A percentile compares a stretch with the other conserved stretches of the same genome.
Evolutionary conservation across 139 green algal genomes (phyloP).

Genomic region (Chlorella vulgaris): DNA sequence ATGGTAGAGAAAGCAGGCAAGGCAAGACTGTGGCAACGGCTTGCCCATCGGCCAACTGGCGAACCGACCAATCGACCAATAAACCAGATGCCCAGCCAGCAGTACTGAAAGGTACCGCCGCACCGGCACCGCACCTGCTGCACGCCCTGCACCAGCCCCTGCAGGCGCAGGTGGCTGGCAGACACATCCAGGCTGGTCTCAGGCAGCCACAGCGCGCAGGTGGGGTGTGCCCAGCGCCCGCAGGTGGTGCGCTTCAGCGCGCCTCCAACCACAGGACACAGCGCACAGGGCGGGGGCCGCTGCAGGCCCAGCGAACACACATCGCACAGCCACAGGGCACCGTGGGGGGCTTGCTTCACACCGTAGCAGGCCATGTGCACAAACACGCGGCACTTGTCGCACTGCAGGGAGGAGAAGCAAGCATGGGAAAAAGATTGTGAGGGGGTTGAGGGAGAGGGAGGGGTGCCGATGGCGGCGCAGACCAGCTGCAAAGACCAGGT

Average conservation of each 20-base stretch:
- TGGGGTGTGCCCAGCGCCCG: conserved; percentile 65
- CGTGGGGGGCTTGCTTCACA: conserved; percentile 45
- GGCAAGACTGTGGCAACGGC: too few relatives aligned
- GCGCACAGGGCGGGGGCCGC: conserved; percentile 13
- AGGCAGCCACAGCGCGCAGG: conserved; percentile 71
- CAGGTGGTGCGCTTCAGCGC: conserved; percentile 65
- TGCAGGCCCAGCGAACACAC: conserved; percentile 57
- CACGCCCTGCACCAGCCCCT: not conserved
- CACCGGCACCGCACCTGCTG: not conserved
- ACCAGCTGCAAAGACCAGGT: not conserved
- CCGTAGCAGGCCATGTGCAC: conserved; percentile 84
- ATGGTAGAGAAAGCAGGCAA: not conserved
- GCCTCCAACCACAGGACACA: conserved; percentile 54
- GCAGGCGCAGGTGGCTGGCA: conserved; percentile 15
- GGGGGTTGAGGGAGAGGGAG: not conserved
- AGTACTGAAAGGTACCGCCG: not conserved
- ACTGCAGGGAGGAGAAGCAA: conserved; percentile 61
- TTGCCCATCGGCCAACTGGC: too few relatives aligned
- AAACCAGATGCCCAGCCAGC: not conserved
- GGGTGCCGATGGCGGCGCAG: not conserved
- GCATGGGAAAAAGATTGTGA: too few relatives aligned
- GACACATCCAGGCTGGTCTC: conserved; percentile 49
- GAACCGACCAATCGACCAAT: too few relatives aligned
- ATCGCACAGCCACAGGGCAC: conserved; percentile 74
- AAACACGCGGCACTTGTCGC: conserved; percentile 73